These are phyloP conservation scores for Wickerhamiella dianesei DNA, from an alignment of 805 yeast species.

Conservation along the genomic window DNA sequence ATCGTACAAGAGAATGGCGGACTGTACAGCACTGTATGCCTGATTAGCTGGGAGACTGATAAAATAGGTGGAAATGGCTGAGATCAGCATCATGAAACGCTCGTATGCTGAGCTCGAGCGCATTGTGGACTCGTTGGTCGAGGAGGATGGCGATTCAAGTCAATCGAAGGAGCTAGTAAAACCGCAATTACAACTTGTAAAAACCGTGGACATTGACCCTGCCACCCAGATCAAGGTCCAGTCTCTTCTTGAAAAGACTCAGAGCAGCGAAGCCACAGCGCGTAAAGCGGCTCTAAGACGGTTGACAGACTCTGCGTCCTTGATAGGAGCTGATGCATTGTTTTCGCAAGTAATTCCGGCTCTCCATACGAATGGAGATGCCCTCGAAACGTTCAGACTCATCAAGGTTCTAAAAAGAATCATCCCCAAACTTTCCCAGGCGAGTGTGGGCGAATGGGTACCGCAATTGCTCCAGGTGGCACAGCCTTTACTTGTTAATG, in stretches of 20 bases:
- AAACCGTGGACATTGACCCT: background rate
- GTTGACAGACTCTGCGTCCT: constrained; percentile 48
- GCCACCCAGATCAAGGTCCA: background rate
- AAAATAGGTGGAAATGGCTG: too few species aligned
- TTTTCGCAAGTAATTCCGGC: background rate
- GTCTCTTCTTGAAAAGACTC: constrained; percentile 45
- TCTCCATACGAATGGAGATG: background rate
- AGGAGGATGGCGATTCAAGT: background rate
- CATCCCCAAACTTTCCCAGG: constrained; percentile 48
- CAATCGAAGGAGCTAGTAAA: background rate
- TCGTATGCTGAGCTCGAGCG: background rate
- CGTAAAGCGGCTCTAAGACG: constrained; percentile 59
- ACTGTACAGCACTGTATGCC: background rate
- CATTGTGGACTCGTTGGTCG: background rate
- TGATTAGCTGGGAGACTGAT: too few species aligned
- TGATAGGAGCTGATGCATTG: background rate
- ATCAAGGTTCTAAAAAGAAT: constrained; percentile 65
- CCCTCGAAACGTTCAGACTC: constrained; percentile 42
- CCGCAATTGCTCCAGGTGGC: constrained; percentile 59
- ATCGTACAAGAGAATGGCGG: background rate
- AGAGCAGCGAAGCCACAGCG: constrained; percentile 58
- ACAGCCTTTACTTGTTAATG: constrained; percentile 69
- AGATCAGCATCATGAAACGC: background rate
- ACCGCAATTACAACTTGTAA: background rate
- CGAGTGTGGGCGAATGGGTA: constrained; percentile 52